These are phyloP conservation scores for Tephrocybe sp. DNA, from an alignment of 768 basidiomycete species.

Conservation along the genomic window DNA sequence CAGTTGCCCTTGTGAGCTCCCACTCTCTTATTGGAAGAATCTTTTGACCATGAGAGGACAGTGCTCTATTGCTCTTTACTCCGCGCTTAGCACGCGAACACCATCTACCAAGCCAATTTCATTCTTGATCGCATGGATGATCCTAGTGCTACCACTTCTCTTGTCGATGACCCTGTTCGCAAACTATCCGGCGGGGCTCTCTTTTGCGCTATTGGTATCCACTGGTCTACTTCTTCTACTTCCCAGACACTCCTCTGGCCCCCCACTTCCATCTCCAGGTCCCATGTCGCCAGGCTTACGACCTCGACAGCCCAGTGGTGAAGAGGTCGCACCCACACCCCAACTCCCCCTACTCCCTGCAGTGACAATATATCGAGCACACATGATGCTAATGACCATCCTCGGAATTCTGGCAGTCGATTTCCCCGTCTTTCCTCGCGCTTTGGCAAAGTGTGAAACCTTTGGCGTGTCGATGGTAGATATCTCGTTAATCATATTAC, in stretches of 20 bases:
- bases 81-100: conserved; percentile 50
- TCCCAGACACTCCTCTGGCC: conserved; percentile 38
- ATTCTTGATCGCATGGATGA: conserved; percentile 52
- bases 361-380: conserved; percentile 83
- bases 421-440: conserved; percentile 87
- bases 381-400: conserved; percentile 93
- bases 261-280: conserved; percentile 47
- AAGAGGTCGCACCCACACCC: conserved; percentile 6
- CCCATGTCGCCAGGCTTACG: conserved; percentile 12
- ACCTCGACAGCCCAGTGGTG: conserved; percentile 7
- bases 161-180: conserved; percentile 80
- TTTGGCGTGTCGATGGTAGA: conserved; percentile 92
- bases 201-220: conserved; percentile 44
- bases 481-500: conserved; percentile 4
- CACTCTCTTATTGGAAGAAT: not conserved
- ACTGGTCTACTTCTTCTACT: conserved; percentile 43
- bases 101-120: conserved; percentile 33
- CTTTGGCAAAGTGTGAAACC: conserved; percentile 88
- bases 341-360: conserved; percentile 60
- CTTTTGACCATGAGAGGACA: conserved; percentile 25
- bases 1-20: conserved; percentile 30
- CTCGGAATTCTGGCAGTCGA: conserved; percentile 94
- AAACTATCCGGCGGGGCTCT: conserved; percentile 49
- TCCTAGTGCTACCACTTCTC: conserved; percentile 76
- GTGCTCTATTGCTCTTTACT: conserved; percentile 73